phyloP scores from a whole-genome alignment of 148 eudicot species.

The Nepenthes mirabilis region DNA sequence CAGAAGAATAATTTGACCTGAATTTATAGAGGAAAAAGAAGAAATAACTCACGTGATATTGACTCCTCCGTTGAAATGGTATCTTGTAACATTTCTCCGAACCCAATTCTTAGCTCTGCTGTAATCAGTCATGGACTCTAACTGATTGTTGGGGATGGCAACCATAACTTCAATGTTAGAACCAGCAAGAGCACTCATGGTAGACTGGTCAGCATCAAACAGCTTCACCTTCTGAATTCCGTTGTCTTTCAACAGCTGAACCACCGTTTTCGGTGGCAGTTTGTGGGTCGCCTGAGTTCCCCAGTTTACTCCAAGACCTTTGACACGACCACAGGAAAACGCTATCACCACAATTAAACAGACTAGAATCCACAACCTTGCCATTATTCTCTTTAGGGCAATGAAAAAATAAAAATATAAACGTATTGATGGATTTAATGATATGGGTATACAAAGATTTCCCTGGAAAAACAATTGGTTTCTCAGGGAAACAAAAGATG shows the following conservation, averaged over 20 bases:
- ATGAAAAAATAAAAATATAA: too few species aligned
- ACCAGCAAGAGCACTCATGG: constrained; percentile 57
- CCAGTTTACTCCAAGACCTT: constrained; percentile 81
- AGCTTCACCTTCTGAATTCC: constrained; percentile 75
- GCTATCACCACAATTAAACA: too few species aligned
- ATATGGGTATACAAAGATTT: too few species aligned
- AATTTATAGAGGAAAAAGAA: background rate
- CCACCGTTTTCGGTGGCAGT: constrained; percentile 46
- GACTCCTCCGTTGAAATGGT: constrained; percentile 66
- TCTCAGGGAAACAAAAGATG: too few species aligned
- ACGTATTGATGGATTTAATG: too few species aligned
- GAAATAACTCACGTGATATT: constrained; percentile 52
- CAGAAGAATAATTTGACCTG: background rate
- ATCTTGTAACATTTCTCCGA: constrained; percentile 42
- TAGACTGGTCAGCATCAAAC: constrained; percentile 54
- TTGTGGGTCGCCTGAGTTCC: constrained; percentile 63
- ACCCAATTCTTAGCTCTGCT: constrained; percentile 64
- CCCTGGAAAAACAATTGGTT: too few species aligned
- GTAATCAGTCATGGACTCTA: constrained; percentile 39
- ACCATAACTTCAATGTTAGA: constrained; percentile 73
- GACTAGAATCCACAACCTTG: too few species aligned
- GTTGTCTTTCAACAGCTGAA: constrained; percentile 62
- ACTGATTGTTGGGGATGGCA: constrained; percentile 69
- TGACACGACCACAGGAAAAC: constrained; percentile 10
- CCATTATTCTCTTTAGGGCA: too few species aligned